These are phyloP conservation scores for Solanum arcanum DNA, from an alignment of 257 asterid species.

Conservation along the genomic window DNA sequence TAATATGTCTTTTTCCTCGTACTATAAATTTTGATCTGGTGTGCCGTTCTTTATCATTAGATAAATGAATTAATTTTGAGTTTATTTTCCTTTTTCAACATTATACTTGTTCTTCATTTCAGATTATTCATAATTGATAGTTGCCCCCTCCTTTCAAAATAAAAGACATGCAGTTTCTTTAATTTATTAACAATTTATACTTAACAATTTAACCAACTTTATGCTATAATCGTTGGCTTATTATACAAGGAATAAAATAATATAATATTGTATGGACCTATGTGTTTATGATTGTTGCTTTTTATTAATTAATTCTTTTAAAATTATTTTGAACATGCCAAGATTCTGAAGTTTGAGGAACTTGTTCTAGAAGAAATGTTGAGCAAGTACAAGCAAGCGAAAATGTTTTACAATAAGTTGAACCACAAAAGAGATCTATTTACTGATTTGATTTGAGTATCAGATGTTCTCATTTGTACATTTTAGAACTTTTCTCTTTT, in stretches of 20 bases:
- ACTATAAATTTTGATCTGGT: no score
- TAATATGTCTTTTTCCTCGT: neutral
- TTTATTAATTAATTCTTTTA: neutral
- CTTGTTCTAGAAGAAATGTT: neutral
- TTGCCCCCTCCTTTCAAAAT: neutral
- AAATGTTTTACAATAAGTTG: no score
- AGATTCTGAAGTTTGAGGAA: neutral
- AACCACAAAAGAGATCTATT: no score
- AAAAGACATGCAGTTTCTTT: no score
- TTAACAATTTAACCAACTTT: neutral
- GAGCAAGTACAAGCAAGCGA: no score
- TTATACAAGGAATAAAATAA: neutral
- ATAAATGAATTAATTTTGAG: neutral
- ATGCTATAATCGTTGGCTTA: no score
- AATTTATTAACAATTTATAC: neutral
- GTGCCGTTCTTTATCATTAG: neutral
- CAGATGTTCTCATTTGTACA: no score
- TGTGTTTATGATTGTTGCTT: neutral
- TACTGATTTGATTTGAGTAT: no score
- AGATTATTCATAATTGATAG: no score
- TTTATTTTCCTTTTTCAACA: neutral
- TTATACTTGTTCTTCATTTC: neutral
- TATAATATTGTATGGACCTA: no score
- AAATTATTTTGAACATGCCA: neutral
- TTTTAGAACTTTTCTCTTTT: no score